Conservation (phyloP, 139 green algal species). For the Chlamydomonas sp. region DNA sequence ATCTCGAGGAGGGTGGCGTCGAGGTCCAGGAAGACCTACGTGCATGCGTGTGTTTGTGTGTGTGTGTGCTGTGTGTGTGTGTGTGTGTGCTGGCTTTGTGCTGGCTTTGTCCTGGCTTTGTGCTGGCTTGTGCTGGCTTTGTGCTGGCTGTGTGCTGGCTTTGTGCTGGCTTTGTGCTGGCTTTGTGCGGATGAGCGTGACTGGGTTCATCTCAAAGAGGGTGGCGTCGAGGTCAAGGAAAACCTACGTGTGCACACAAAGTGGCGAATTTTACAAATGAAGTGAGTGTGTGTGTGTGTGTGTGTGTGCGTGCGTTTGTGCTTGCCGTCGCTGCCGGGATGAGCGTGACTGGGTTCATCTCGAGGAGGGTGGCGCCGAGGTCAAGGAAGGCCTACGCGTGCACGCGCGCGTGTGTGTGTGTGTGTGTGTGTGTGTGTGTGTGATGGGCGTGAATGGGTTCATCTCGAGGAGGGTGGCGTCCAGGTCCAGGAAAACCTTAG, state of each 20-base stretch:
- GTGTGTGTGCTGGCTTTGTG: neutral
- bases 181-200: constrained; percentile 74
- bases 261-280: no score
- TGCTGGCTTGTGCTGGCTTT: no score
- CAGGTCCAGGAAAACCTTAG: constrained; percentile 11
- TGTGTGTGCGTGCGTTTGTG: no score
- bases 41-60: neutral
- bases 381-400: constrained; percentile 54
- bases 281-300: constrained; percentile 1
- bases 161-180: no score
- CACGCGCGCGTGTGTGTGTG: neutral
- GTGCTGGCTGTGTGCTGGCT: no score
- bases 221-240: constrained; percentile 81
- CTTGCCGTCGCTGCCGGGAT: neutral
- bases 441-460: constrained; percentile 4
- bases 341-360: constrained; percentile 95
- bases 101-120: no score
- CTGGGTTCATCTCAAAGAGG: constrained; percentile 93
- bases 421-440: neutral
- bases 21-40: constrained; percentile 13
- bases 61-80: neutral
- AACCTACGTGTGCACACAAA: constrained; percentile 26
- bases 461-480: constrained; percentile 12
- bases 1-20: constrained; percentile 12
- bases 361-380: constrained; percentile 81